Conservation (phyloP, 192 early-diverging fungal genomes). For the Coemansia reversa region DNA sequence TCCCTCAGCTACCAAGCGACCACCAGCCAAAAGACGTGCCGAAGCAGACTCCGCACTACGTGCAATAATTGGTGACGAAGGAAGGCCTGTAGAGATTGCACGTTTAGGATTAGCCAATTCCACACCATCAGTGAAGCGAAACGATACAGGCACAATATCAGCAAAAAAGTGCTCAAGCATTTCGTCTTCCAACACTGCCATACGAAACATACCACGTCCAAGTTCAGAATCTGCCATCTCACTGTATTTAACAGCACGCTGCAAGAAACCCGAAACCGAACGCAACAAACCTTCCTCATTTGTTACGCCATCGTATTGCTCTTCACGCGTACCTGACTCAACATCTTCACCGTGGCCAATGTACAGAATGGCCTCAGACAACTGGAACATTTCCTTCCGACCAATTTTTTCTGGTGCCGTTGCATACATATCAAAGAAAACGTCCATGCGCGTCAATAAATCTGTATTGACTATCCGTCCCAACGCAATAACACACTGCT, state of each 20-base stretch:
- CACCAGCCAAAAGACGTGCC: slow-evolving; percentile 31
- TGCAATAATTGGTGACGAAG: slow-evolving; percentile 33
- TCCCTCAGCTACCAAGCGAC: slow-evolving; percentile 34
- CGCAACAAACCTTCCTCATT: slow-evolving; percentile 51
- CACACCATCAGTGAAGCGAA: slow-evolving; percentile 50
- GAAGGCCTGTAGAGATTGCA: slow-evolving; percentile 40
- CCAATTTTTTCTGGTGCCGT: slow-evolving; percentile 64
- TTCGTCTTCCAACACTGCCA: slow-evolving; percentile 85
- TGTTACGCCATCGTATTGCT: slow-evolving; percentile 23
- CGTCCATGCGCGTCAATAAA: slow-evolving; percentile 70
- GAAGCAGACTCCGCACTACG: slow-evolving; percentile 21
- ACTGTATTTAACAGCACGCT: slow-evolving; percentile 28
- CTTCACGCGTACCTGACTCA: slow-evolving; percentile 16
- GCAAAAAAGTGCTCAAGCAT: slow-evolving; percentile 85
- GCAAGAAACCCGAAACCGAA: slow-evolving; percentile 39
- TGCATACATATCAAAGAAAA: slow-evolving; percentile 86
- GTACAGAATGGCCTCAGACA: slow-evolving; percentile 85
- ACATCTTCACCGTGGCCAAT: slow-evolving; percentile 54
- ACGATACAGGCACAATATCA: slow-evolving; percentile 39
- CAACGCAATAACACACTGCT: slow-evolving; percentile 77
- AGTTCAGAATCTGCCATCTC: slow-evolving; percentile 32
- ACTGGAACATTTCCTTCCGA: slow-evolving; percentile 76
- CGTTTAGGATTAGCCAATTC: slow-evolving; percentile 51
- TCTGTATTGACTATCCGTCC: slow-evolving; percentile 75
- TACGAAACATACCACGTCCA: slow-evolving; percentile 60